Evolutionary conservation across 805 yeast genomes (phyloP), one percentile per base, ranked within the genome.

Genomic region (Suhomyces emberorum): DNA sequence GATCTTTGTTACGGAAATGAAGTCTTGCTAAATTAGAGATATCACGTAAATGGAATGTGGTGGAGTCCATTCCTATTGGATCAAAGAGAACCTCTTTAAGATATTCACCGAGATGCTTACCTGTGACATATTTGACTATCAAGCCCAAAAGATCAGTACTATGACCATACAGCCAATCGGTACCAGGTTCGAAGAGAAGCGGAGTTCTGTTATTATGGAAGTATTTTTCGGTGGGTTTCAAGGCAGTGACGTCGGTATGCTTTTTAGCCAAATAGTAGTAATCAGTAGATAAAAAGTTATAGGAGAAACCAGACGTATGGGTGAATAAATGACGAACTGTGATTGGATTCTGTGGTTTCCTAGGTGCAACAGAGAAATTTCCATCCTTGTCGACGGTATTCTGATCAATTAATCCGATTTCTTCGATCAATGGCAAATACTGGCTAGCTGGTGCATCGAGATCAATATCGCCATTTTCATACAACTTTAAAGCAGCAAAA

Each of bases 71-170:
- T 1, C 63, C 70, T 10, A 56, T 51, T 10, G 62, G 63, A 18
- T 56, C 56, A 41, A 66, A 67, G 1, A 68, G 40, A 15, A 51
- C 41, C 28, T 55, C 47, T 18, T 56, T 41, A 24, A 67, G 44
- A 39, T 51, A 66, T 11, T 54, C 57, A 1, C 69, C 63, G 11
- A 68, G 45, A 18, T 36, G 47, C 43, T 51, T 36, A 1, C 69
- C 69, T 3, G 66, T 42, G 4, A 68, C 44, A 14, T 49, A 54
- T 40, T 64, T 60, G 16, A 68, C 49, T 4, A 67, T 43, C 17
- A 61, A 44, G 3, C 73, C 73, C 4, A 61, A 54, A 65, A 69
- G 62, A 41, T 68, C 73, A 17, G 49, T 46, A 26, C 57, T 54
- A 36, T 59, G 61, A 7, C 73, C 72, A 40, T 68, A 68, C 27